phyloP scores from a whole-genome alignment of 768 basidiomycete species.

The Trametes sanguinea region DNA sequence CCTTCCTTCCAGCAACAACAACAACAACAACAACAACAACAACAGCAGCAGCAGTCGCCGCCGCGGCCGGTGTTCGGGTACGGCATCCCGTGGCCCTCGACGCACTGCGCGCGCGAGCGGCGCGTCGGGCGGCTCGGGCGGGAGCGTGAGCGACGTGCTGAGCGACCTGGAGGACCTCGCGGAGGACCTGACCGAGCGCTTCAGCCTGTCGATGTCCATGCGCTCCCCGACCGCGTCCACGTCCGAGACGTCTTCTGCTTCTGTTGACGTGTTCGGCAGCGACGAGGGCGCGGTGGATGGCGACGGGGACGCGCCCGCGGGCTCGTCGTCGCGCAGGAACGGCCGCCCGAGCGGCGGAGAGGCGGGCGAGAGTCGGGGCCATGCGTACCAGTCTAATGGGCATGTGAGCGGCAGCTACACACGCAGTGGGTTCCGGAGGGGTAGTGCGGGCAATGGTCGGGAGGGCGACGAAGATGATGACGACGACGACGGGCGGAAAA shows the following conservation, averaged over 20 bases:
- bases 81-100: slow-evolving; percentile 27
- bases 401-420: slow-evolving; percentile 30
- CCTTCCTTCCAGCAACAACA: not conserved
- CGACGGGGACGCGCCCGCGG: slow-evolving; percentile 7
- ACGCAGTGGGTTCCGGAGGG: slow-evolving; percentile 26
- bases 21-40: not conserved
- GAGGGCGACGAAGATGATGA: slow-evolving; percentile 39
- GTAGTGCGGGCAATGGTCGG: slow-evolving; percentile 33
- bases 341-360: slow-evolving; percentile 15
- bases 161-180: slow-evolving; percentile 21
- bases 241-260: not conserved
- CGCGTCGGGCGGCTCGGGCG: slow-evolving; percentile 8
- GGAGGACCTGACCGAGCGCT: slow-evolving; percentile 21
- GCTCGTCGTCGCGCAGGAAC: not conserved
- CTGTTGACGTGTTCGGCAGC: too few relatives aligned
- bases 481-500: slow-evolving; percentile 35
- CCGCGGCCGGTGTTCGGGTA: slow-evolving; percentile 16
- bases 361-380: not conserved
- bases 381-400: not conserved
- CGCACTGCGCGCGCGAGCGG: slow-evolving; percentile 8
- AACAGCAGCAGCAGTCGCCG: not conserved
- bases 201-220: not conserved
- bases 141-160: slow-evolving; percentile 17
- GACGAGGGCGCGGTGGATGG: not conserved
- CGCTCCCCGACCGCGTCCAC: not conserved